Percentiles rank a stretch among this genome's conserved stretches.
Evolutionary conservation across 805 yeast species (phyloP).

Genomic region (Wickerhamiella musiphila): DNA sequence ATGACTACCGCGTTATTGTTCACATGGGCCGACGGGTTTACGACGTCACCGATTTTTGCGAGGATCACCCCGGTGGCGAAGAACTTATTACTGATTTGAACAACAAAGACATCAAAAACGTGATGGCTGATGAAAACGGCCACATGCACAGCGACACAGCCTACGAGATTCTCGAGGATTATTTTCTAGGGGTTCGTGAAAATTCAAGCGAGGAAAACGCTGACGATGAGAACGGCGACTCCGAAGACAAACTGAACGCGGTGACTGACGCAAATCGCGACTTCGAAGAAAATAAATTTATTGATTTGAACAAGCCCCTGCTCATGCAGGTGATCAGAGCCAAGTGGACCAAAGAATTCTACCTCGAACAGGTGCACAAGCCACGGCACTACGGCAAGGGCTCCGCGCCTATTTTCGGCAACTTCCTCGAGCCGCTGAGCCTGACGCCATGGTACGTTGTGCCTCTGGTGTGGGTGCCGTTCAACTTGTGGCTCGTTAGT

Average conservation of each 20-base stretch:
- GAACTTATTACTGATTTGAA: slow-evolving; percentile 31
- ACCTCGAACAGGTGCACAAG: slow-evolving; percentile 89
- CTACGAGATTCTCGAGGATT: slow-evolving; percentile 70
- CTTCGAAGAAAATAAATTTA: slow-evolving; percentile 58
- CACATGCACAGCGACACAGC: slow-evolving; percentile 79
- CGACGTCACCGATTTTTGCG: slow-evolving; percentile 57
- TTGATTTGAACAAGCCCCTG: slow-evolving; percentile 72
- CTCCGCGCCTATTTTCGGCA: slow-evolving; percentile 90
- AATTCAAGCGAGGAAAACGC: slow-evolving; percentile 18
- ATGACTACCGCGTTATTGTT: slow-evolving; percentile 45
- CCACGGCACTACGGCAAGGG: slow-evolving; percentile 97
- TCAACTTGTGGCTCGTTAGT: slow-evolving; percentile 43
- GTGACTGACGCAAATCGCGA: slow-evolving; percentile 67
- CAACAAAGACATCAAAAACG: slow-evolving; percentile 35
- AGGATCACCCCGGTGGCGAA: slow-evolving; percentile 58
- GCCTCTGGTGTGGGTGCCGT: slow-evolving; percentile 77
- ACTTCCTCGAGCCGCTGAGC: slow-evolving; percentile 79
- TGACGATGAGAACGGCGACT: slow-evolving; percentile 44
- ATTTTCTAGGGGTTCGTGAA: slow-evolving; percentile 40
- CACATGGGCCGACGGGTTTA: slow-evolving; percentile 65
- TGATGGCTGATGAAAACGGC: slow-evolving; percentile 52
- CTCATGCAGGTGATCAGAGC: slow-evolving; percentile 63
- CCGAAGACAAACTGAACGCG: slow-evolving; percentile 33
- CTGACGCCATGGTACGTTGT: slow-evolving; percentile 91
- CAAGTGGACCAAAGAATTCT: slow-evolving; percentile 70